A percentile compares a stretch with the other conserved stretches of the same genome.
phyloP scores from a whole-genome alignment of 75 land plant species.

The Picea glauca region DNA sequence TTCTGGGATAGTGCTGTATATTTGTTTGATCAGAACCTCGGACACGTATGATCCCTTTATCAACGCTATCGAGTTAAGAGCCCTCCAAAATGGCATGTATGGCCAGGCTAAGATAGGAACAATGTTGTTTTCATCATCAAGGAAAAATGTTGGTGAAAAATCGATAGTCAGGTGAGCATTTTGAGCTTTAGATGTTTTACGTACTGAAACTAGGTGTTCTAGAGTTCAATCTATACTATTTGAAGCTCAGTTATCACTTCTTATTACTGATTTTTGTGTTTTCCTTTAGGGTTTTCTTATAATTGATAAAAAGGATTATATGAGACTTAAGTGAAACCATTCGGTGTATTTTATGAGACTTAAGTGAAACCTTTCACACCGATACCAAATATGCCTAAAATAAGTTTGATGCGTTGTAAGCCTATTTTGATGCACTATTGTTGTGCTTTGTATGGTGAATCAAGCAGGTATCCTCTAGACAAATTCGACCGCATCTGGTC shows the following conservation, averaged over 20 bases:
- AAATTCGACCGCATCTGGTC: not conserved
- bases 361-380: too few species aligned
- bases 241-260: not conserved
- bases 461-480: not conserved
- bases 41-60: not conserved
- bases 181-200: not conserved
- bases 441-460: not conserved
- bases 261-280: not conserved
- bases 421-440: too few species aligned
- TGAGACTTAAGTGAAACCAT: too few species aligned
- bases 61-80: not conserved
- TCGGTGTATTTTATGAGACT: too few species aligned
- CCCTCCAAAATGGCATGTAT: conserved; percentile 3
- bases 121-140: not conserved
- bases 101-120: not conserved
- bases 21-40: not conserved
- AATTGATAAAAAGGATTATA: not conserved
- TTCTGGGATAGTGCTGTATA: not conserved
- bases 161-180: not conserved
- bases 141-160: not conserved
- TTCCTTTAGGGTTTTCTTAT: not conserved
- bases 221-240: not conserved
- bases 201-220: not conserved
- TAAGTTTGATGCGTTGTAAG: too few species aligned
- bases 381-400: too few species aligned